A percentile compares a stretch with the other conserved stretches of the same genome.
Evolutionary conservation across 2,329 filamentous ascomycete species (phyloP).

Genomic region (Xylaria sp.): DNA sequence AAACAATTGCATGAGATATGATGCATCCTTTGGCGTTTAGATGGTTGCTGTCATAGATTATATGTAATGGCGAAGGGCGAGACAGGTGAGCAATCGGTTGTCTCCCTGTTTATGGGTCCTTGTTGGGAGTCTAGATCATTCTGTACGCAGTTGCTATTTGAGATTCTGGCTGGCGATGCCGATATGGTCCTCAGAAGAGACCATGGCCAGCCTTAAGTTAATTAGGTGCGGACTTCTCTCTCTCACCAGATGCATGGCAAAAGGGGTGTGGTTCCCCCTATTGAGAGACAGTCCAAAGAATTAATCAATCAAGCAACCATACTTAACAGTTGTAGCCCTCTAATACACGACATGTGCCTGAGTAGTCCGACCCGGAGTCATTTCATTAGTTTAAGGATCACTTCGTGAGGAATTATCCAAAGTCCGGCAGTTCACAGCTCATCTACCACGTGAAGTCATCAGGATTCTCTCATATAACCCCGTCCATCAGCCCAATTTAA

Average conservation of each 20-base stretch:
- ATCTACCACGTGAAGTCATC: neutral
- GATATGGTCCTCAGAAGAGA: no score
- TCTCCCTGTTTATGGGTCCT: neutral
- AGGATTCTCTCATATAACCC: neutral
- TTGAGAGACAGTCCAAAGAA: neutral
- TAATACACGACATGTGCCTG: neutral
- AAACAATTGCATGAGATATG: slow-evolving; percentile 26
- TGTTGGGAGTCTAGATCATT: neutral
- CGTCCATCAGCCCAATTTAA: neutral
- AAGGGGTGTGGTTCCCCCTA: neutral
- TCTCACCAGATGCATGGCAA: neutral
- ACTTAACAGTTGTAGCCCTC: neutral
- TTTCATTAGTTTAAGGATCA: neutral
- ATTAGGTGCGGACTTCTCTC: no score
- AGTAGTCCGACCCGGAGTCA: neutral
- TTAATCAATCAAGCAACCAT: neutral
- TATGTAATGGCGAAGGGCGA: slow-evolving; percentile 3
- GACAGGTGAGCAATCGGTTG: neutral
- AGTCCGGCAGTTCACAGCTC: neutral
- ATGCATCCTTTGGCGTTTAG: slow-evolving; percentile 22
- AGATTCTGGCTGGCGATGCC: no score
- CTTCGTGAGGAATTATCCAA: neutral
- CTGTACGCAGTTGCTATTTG: neutral
- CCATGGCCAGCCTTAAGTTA: no score
- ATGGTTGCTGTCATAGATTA: slow-evolving; percentile 3